Evolutionary conservation across 352 stramenopile species (phyloP).

Genomic region (Aphanomyces cochlioides): DNA sequence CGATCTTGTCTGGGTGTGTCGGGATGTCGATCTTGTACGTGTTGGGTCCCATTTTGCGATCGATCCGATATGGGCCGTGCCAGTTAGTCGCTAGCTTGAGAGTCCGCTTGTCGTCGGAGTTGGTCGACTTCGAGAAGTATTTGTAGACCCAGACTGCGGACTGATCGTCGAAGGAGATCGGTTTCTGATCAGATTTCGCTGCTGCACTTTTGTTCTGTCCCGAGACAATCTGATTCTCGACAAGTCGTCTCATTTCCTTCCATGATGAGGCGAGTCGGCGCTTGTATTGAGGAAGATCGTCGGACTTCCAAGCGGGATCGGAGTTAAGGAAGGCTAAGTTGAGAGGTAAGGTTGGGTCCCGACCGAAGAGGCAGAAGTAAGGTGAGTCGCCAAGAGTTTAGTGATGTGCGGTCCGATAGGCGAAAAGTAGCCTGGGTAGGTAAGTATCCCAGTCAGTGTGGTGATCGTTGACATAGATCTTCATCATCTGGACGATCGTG

Average conservation of each 20-base stretch:
- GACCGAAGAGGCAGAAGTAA: neutral
- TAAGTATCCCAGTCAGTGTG: too few species aligned
- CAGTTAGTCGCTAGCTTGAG: neutral
- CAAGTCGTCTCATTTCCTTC: neutral
- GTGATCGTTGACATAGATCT: too few species aligned
- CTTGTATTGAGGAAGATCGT: constrained; percentile 9
- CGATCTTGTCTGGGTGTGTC: neutral
- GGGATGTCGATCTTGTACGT: constrained; percentile 1
- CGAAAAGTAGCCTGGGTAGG: too few species aligned
- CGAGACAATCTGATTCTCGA: neutral
- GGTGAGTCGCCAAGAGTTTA: neutral
- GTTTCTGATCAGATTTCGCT: neutral
- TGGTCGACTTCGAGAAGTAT: neutral
- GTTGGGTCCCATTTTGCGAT: constrained; percentile 1
- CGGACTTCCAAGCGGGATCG: neutral
- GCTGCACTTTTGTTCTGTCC: neutral
- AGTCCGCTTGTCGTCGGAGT: neutral
- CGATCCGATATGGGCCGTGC: neutral
- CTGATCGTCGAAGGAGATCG: neutral
- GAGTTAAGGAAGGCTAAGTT: constrained; percentile 2
- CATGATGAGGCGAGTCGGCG: neutral
- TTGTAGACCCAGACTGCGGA: constrained; percentile 6
- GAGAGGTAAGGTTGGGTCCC: neutral
- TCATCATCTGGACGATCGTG: too few species aligned
- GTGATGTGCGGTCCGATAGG: neutral